A percentile compares a stretch with the other conserved stretches of the same genome.
Conservation (phyloP, 2,329 filamentous ascomycete species). For the Hypoxylon sp. region DNA sequence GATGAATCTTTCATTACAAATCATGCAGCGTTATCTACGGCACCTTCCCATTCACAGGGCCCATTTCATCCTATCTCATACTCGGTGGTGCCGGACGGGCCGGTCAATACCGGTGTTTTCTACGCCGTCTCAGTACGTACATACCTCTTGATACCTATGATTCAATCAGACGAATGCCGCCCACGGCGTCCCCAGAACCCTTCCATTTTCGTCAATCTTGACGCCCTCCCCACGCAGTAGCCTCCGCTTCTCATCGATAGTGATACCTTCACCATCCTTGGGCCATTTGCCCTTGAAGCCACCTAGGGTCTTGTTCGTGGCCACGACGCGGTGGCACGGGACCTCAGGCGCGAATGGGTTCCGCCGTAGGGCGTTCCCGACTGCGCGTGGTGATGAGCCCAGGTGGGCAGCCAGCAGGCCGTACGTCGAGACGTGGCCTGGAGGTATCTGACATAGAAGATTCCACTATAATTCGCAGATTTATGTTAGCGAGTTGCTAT, state of each 20-base stretch:
- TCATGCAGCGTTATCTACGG: too few species aligned
- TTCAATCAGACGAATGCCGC: constrained; percentile 55
- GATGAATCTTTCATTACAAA: too few species aligned
- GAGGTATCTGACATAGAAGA: constrained; percentile 81
- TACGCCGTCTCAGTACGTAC: too few species aligned
- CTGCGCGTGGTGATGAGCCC: constrained; percentile 57
- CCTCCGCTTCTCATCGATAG: constrained; percentile 73
- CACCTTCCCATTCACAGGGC: neutral
- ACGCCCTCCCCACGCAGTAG: constrained; percentile 75
- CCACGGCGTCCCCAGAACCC: constrained; percentile 70
- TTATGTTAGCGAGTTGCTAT: constrained; percentile 3
- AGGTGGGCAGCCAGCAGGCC: constrained; percentile 72
- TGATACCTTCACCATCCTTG: constrained; percentile 70
- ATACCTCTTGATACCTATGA: too few species aligned
- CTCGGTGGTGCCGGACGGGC: neutral
- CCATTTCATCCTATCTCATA: neutral
- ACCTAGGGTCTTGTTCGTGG: constrained; percentile 77
- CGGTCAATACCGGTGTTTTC: neutral
- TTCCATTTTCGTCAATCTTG: constrained; percentile 70
- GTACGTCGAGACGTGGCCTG: constrained; percentile 83
- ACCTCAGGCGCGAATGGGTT: constrained; percentile 84
- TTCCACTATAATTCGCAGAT: constrained; percentile 62
- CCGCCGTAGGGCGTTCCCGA: constrained; percentile 66
- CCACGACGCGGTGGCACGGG: constrained; percentile 85
- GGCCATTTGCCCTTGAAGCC: constrained; percentile 79